phyloP scores from a whole-genome alignment of 2,329 filamentous ascomycete genomes.

The Hymenoscyphus infarciens region DNA sequence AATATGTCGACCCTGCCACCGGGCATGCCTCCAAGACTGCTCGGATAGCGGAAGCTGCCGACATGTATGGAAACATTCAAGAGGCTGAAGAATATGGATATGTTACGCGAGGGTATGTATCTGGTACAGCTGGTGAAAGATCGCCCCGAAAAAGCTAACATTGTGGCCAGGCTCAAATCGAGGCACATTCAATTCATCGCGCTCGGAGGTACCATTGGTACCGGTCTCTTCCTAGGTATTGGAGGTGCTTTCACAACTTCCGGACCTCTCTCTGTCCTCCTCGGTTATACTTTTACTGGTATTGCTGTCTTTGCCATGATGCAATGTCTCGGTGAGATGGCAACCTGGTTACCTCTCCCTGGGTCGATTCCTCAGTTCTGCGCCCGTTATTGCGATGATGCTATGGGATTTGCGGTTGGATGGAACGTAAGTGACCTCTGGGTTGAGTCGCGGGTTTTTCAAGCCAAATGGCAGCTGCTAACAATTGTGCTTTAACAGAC shows the following conservation, averaged over 20 bases:
- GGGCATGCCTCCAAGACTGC: constrained; percentile 32
- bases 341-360: constrained; percentile 49
- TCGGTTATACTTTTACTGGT: constrained; percentile 52
- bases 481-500: constrained; percentile 21
- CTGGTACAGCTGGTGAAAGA: background rate
- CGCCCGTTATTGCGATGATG: constrained; percentile 44
- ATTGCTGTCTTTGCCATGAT: constrained; percentile 47
- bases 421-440: constrained; percentile 58
- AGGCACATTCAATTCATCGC: constrained; percentile 59
- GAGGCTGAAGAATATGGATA: constrained; percentile 50
- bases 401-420: constrained; percentile 52
- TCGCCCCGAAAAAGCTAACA: background rate
- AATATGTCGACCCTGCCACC: constrained; percentile 25
- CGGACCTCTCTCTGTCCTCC: constrained; percentile 49
- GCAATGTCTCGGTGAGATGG: constrained; percentile 51
- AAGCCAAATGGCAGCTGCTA: background rate
- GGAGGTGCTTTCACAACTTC: constrained; percentile 51
- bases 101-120: constrained; percentile 44
- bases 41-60: constrained; percentile 46
- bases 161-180: constrained; percentile 35
- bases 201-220: constrained; percentile 54
- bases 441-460: background rate
- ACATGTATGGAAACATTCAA: constrained; percentile 48
- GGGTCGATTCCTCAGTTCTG: constrained; percentile 49
- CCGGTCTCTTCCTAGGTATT: constrained; percentile 52